Conservation (phyloP, 1,139 yeast species). For the Eremothecium coryli region DNA sequence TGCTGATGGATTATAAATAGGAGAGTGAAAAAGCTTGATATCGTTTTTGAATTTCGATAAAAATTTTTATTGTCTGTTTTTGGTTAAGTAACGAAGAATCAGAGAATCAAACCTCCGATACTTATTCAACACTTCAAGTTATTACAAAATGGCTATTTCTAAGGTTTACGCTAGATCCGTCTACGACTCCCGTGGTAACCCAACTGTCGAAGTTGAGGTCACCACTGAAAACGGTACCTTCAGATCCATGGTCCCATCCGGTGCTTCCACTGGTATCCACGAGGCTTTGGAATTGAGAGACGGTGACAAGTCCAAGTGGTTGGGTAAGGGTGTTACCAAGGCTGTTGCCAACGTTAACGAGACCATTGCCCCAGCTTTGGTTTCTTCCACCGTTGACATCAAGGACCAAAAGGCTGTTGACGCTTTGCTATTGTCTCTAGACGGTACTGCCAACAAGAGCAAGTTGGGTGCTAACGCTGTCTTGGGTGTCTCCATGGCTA, state of each 20-base stretch:
- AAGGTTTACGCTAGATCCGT: slow-evolving; percentile 85
- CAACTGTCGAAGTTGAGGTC: slow-evolving; percentile 92
- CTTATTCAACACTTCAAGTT: too few species aligned
- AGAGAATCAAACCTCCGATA: too few species aligned
- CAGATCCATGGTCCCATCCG: slow-evolving; percentile 94
- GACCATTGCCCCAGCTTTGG: slow-evolving; percentile 78
- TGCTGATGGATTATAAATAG: too few species aligned
- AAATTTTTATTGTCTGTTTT: too few species aligned
- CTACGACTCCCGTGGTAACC: slow-evolving; percentile 97
- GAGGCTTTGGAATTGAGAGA: slow-evolving; percentile 96
- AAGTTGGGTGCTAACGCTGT: slow-evolving; percentile 95
- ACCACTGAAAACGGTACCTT: slow-evolving; percentile 78
- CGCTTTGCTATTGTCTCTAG: slow-evolving; percentile 64
- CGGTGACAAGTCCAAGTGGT: slow-evolving; percentile 88
- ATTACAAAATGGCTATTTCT: slow-evolving; percentile 41
- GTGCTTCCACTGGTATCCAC: slow-evolving; percentile 92
- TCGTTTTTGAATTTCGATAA: too few species aligned
- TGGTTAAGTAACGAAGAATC: too few species aligned
- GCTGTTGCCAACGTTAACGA: slow-evolving; percentile 89
- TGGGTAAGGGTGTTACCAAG: slow-evolving; percentile 89
- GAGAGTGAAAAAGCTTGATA: too few species aligned
- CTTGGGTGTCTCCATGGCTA: slow-evolving; percentile 89
- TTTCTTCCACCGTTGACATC: slow-evolving; percentile 65
- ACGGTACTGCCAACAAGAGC: slow-evolving; percentile 90
- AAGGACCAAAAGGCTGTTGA: slow-evolving; percentile 73